Evolutionary conservation across 345 rosid genomes (phyloP).

Genomic region (Brassica juncea): DNA sequence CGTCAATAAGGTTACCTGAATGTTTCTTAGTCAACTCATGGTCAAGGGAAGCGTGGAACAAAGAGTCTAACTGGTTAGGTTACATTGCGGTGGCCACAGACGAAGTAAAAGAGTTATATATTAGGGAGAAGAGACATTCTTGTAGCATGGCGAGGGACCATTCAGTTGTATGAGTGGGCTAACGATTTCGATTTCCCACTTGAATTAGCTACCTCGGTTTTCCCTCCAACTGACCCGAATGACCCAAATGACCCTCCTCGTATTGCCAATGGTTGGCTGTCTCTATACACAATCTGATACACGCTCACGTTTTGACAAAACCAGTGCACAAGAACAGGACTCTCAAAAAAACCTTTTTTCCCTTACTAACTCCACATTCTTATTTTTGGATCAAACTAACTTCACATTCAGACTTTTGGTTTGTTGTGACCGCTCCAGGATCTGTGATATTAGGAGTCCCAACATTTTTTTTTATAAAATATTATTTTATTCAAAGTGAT

Average conservation of each 20-base stretch:
- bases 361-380: neutral
- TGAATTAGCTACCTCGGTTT: slow-evolving; percentile 37
- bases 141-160: slow-evolving; percentile 57
- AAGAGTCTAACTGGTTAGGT: slow-evolving; percentile 48
- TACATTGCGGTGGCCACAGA: slow-evolving; percentile 56
- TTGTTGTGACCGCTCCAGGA: neutral
- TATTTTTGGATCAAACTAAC: neutral
- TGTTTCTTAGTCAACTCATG: slow-evolving; percentile 41
- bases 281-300: slow-evolving; percentile 41
- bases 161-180: slow-evolving; percentile 42
- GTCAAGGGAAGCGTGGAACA: slow-evolving; percentile 44
- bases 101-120: slow-evolving; percentile 38
- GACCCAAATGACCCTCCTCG: slow-evolving; percentile 19
- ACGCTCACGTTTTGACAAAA: slow-evolving; percentile 38
- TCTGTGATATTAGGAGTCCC: neutral
- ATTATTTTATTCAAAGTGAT: neutral
- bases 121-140: slow-evolving; percentile 58
- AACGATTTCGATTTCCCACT: slow-evolving; percentile 37
- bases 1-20: slow-evolving; percentile 42
- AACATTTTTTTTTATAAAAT: no score
- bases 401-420: neutral
- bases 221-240: slow-evolving; percentile 24
- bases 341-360: neutral
- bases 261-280: slow-evolving; percentile 44
- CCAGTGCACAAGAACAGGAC: slow-evolving; percentile 53